Evolutionary conservation across 1,284 basidiomycete genomes (phyloP).

Genomic region (Sanghuangporus sanghuang): DNA sequence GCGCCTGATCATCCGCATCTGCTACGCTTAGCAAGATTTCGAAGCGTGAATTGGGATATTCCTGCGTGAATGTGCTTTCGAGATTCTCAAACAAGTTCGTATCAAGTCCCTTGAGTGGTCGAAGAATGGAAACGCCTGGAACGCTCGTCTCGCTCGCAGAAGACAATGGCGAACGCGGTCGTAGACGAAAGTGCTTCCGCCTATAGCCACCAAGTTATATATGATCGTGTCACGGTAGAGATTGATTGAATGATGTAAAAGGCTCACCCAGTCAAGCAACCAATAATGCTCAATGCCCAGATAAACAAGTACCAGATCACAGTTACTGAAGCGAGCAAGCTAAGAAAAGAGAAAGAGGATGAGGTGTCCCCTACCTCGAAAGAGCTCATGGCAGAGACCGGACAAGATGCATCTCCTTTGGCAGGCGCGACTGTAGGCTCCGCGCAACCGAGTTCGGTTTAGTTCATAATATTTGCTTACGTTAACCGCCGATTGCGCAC

Average conservation of each 20-base stretch:
- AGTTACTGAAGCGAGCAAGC: slow-evolving; percentile 39
- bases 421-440: no score
- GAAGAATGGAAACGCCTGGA: slow-evolving; percentile 87
- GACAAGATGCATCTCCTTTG: not conserved
- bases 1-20: slow-evolving; percentile 76
- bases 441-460: no score
- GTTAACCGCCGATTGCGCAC: not conserved
- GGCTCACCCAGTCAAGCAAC: slow-evolving; percentile 75
- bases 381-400: slow-evolving; percentile 4
- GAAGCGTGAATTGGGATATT: slow-evolving; percentile 83
- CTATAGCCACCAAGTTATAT: slow-evolving; percentile 13
- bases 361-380: not conserved
- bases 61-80: slow-evolving; percentile 84
- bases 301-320: slow-evolving; percentile 69
- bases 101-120: slow-evolving; percentile 90
- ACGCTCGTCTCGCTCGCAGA: slow-evolving; percentile 45
- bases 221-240: not conserved
- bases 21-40: slow-evolving; percentile 88
- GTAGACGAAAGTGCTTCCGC: slow-evolving; percentile 63
- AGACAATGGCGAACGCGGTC: slow-evolving; percentile 59
- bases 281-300: slow-evolving; percentile 74
- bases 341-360: not conserved
- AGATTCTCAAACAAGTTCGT: slow-evolving; percentile 91
- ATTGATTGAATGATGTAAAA: not conserved
- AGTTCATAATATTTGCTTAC: no score